Conservation (phyloP, 2,329 filamentous ascomycete species). For the Penicillium capsulatum region DNA sequence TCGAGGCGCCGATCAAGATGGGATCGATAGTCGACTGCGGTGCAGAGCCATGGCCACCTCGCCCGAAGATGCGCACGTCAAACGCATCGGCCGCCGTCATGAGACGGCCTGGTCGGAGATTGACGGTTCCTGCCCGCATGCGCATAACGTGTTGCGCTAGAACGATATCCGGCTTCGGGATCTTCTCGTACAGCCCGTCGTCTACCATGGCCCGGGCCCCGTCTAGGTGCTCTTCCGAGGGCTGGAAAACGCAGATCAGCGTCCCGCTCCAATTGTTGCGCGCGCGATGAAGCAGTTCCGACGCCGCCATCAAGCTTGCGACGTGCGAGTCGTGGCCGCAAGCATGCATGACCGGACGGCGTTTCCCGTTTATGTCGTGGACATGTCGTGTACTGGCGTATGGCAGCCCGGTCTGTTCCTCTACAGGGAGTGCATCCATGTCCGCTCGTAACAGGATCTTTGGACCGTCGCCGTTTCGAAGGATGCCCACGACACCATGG, state of each 20-base stretch:
- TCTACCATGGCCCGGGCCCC: conserved; percentile 59
- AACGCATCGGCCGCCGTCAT: conserved; percentile 37
- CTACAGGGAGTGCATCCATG: conserved; percentile 58
- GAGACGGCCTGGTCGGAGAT: conserved; percentile 31
- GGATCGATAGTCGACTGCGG: conserved; percentile 48
- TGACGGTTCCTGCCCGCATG: conserved; percentile 35
- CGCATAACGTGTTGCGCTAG: conserved; percentile 54
- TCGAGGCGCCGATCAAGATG: conserved; percentile 42
- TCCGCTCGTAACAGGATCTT: conserved; percentile 59
- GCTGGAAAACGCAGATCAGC: conserved; percentile 59
- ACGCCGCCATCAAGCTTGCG: conserved; percentile 53
- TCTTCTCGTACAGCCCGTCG: conserved; percentile 52
- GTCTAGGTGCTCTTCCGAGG: conserved; percentile 56
- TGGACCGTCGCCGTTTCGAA: conserved; percentile 53
- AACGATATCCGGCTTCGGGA: conserved; percentile 55
- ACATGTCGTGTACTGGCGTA: conserved; percentile 52
- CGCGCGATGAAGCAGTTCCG: conserved; percentile 46
- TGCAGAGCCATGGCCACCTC: conserved; percentile 43
- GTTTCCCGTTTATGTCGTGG: conserved; percentile 45
- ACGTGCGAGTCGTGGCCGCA: conserved; percentile 67
- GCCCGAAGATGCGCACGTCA: conserved; percentile 39
- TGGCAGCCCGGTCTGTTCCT: conserved; percentile 52
- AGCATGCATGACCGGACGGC: conserved; percentile 62
- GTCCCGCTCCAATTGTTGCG: conserved; percentile 55
- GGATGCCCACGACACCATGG: conserved; percentile 54